phyloP scores from a whole-genome alignment of 306 rosid genomes.

The Prunus mume region DNA sequence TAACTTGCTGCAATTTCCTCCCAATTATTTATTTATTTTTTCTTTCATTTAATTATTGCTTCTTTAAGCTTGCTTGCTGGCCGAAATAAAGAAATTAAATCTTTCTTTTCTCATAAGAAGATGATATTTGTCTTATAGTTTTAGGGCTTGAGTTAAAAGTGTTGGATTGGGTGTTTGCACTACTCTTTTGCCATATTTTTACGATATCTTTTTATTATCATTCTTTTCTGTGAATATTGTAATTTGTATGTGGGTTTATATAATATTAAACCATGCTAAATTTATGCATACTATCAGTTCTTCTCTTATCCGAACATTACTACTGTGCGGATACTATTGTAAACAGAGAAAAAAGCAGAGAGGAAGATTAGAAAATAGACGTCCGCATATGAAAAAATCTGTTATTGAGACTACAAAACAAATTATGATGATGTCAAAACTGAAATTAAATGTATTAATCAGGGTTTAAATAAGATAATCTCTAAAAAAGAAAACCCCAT shows the following conservation, averaged over 20 bases:
- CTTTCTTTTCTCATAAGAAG: too few relatives aligned
- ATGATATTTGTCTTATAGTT: too few relatives aligned
- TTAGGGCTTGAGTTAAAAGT: neutral
- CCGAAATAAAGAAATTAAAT: too few relatives aligned
- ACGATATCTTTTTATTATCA: neutral
- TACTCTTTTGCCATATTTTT: neutral
- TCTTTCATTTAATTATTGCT: neutral
- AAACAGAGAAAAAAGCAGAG: rapidly evolving
- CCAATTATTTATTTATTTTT: slow-evolving; percentile 6
- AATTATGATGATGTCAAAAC: neutral
- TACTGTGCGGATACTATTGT: too few relatives aligned
- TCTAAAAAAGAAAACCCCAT: neutral
- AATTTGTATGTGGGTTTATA: too few relatives aligned
- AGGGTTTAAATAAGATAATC: neutral
- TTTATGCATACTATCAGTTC: too few relatives aligned
- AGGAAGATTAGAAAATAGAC: too few relatives aligned
- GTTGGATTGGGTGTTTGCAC: neutral
- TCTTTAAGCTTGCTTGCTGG: too few relatives aligned
- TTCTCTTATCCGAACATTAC: rapidly evolving
- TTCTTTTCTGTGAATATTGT: neutral
- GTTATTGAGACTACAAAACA: too few relatives aligned
- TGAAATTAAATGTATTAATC: neutral
- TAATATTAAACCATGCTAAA: too few relatives aligned
- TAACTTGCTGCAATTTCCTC: neutral
- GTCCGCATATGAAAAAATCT: too few relatives aligned